These are phyloP conservation scores for Haplosporangium sp. DNA, from an alignment of 371 early-diverging fungal genomes.

Conservation along the genomic window DNA sequence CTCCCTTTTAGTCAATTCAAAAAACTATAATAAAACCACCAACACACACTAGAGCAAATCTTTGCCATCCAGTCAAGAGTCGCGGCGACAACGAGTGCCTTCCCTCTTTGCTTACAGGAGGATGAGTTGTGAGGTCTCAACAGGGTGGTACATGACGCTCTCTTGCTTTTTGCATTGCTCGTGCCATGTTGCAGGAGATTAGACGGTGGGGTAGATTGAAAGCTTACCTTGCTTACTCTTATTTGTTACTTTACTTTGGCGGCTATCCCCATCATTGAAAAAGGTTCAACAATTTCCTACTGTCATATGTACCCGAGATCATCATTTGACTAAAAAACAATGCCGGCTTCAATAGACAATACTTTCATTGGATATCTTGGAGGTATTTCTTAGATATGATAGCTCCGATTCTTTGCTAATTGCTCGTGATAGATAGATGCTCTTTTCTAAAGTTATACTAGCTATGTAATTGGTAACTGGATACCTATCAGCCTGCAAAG, in stretches of 20 bases:
- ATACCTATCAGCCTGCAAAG: not conserved
- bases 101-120: not conserved
- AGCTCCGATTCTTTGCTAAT: not conserved
- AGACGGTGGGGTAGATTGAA: conserved; percentile 2
- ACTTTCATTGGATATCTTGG: not conserved
- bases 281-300: not conserved
- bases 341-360: not conserved
- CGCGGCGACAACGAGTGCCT: conserved; percentile 12
- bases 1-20: not conserved
- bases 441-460: not conserved
- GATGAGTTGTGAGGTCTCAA: not conserved
- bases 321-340: not conserved
- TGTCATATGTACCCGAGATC: conserved; percentile 10
- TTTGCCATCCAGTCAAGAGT: conserved; percentile 19
- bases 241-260: conserved; percentile 1
- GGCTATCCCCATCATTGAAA: not conserved
- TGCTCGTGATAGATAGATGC: not conserved
- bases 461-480: not conserved
- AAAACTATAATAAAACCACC: not conserved
- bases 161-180: not conserved
- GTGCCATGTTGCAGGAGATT: conserved; percentile 7
- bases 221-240: not conserved
- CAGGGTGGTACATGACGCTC: conserved; percentile 2
- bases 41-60: conserved; percentile 8
- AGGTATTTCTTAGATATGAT: not conserved